phyloP scores from a whole-genome alignment of 208 protist species.

The Acanthamoeba healyi region DNA sequence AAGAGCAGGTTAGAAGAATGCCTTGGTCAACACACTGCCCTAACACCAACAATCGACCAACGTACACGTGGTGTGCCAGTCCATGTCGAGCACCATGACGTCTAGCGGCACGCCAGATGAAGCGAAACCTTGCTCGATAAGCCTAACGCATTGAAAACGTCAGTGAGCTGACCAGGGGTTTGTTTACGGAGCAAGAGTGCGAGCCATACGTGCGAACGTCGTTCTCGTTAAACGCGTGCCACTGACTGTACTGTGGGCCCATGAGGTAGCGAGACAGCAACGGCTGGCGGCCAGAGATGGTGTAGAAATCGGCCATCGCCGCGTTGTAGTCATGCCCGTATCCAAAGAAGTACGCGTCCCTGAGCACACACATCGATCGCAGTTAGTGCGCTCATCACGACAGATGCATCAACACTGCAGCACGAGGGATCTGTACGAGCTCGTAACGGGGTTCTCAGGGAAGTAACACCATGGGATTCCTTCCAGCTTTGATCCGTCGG shows the following conservation, averaged over 20 bases:
- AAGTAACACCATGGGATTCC: background rate
- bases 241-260: conserved; percentile 54
- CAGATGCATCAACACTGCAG: background rate
- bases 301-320: conserved; percentile 44
- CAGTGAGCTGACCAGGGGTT: background rate
- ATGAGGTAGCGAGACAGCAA: conserved; percentile 38
- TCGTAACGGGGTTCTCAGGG: background rate
- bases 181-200: background rate
- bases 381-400: background rate
- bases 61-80: conserved; percentile 62
- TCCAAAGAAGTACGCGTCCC: conserved; percentile 48
- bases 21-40: no score
- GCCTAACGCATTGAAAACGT: background rate
- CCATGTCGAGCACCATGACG: conserved; percentile 58
- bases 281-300: background rate
- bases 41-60: background rate
- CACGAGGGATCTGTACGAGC: background rate
- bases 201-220: conserved; percentile 14
- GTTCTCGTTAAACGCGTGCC: conserved; percentile 44
- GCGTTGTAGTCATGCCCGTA: conserved; percentile 35
- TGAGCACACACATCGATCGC: background rate
- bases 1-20: background rate
- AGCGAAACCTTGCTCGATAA: conserved; percentile 35
- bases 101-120: conserved; percentile 26
- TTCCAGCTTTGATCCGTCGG: background rate